Evolutionary conservation across 495 filamentous ascomycete species (phyloP).

Genomic region (Talaromyces nanjingensis): DNA sequence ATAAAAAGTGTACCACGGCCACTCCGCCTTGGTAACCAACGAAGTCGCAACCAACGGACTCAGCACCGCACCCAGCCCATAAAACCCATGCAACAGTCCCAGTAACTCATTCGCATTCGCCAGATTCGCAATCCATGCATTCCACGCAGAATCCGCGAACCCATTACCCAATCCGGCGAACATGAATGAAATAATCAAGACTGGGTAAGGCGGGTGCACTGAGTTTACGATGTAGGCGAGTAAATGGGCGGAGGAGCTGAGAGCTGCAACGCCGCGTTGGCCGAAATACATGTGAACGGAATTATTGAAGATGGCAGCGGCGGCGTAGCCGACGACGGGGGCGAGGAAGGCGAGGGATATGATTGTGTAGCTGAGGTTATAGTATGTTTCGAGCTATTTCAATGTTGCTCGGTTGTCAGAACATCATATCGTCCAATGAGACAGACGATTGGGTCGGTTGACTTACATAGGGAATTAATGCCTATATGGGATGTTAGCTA

Average conservation of each 20-base stretch:
- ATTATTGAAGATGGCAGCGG: constrained; percentile 46
- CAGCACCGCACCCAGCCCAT: constrained; percentile 49
- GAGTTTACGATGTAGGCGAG: constrained; percentile 49
- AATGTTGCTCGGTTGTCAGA: neutral
- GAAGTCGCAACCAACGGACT: constrained; percentile 49
- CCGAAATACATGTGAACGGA: constrained; percentile 51
- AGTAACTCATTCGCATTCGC: constrained; percentile 49
- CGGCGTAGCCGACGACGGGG: constrained; percentile 48
- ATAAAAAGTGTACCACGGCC: constrained; percentile 53
- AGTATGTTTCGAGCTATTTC: constrained; percentile 47
- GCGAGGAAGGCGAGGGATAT: constrained; percentile 55
- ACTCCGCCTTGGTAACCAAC: constrained; percentile 40
- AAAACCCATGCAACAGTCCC: constrained; percentile 50
- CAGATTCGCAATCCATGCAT: constrained; percentile 54
- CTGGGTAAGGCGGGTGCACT: constrained; percentile 52
- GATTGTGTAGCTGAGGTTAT: constrained; percentile 44
- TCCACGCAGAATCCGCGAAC: constrained; percentile 52
- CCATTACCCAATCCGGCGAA: constrained; percentile 53
- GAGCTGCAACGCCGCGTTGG: constrained; percentile 62
- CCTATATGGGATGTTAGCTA: constrained; percentile 22
- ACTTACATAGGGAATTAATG: constrained; percentile 47
- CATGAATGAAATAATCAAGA: constrained; percentile 45
- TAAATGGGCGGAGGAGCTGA: constrained; percentile 55
- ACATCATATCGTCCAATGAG: neutral
- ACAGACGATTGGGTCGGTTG: neutral